Evolutionary conservation across 1,139 yeast genomes (phyloP).

Genomic region (Martiniozyma asiatica): DNA sequence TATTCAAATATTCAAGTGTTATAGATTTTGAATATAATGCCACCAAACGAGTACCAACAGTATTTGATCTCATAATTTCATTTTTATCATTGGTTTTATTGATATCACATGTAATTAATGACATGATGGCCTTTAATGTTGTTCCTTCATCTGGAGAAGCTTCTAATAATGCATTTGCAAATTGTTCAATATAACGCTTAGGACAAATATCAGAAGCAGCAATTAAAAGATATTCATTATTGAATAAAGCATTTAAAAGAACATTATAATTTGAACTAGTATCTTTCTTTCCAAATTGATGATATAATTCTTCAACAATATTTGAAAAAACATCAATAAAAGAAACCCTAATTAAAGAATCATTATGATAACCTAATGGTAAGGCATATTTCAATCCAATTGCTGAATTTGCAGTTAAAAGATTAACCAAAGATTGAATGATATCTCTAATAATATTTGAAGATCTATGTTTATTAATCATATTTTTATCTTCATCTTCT

Average conservation of each 20-base stretch:
- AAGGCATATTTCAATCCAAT: constrained; percentile 68
- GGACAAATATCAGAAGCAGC: constrained; percentile 35
- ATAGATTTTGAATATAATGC: constrained; percentile 58
- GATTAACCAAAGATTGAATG: constrained; percentile 54
- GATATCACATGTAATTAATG: constrained; percentile 54
- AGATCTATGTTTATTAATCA: constrained; percentile 34
- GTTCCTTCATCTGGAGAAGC: constrained; percentile 43
- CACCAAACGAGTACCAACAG: constrained; percentile 68
- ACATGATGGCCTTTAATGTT: constrained; percentile 43
- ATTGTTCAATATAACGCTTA: constrained; percentile 58
- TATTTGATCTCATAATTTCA: constrained; percentile 69
- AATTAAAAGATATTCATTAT: constrained; percentile 14
- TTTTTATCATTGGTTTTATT: constrained; percentile 46
- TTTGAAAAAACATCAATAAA: constrained; percentile 69
- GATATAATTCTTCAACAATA: constrained; percentile 28
- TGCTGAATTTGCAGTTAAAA: constrained; percentile 62
- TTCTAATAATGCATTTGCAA: constrained; percentile 61
- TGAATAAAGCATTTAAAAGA: constrained; percentile 12
- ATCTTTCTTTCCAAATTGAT: constrained; percentile 15
- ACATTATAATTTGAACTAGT: constrained; percentile 5
- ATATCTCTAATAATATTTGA: constrained; percentile 50
- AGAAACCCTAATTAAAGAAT: constrained; percentile 51
- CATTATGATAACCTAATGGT: constrained; percentile 68
- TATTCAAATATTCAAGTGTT: constrained; percentile 47
- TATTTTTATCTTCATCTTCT: constrained; percentile 10